phyloP scores from a whole-genome alignment of 192 early-diverging fungal genomes.

The Rhizophagus sp. region DNA sequence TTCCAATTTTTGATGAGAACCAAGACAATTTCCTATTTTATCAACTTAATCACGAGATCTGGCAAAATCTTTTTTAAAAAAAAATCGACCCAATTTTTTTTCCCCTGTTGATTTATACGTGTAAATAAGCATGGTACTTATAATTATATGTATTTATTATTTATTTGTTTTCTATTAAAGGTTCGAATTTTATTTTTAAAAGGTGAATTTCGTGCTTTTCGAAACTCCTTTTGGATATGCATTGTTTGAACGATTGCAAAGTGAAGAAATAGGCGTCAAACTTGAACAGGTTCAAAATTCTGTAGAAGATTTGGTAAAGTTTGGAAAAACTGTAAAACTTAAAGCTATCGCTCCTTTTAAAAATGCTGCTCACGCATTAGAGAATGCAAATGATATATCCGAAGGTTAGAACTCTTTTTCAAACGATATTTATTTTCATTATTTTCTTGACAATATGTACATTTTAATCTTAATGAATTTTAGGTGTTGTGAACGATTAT shows the following conservation, averaged over 20 bases:
- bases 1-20: too few relatives aligned
- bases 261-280: conserved; percentile 95
- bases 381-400: conserved; percentile 97
- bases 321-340: conserved; percentile 88
- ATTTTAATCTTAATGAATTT: neutral
- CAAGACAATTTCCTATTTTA: too few relatives aligned
- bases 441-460: neutral
- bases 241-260: conserved; percentile 90
- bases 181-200: neutral
- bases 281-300: conserved; percentile 84
- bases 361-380: conserved; percentile 93
- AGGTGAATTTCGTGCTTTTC: conserved; percentile 68
- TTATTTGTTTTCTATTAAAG: neutral
- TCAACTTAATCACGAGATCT: too few relatives aligned
- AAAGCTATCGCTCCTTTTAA: conserved; percentile 98
- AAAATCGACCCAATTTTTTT: too few relatives aligned
- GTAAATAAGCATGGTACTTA: neutral
- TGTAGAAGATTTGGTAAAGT: conserved; percentile 83
- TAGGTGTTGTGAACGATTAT: conserved; percentile 83
- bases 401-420: conserved; percentile 67
- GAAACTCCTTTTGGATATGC: conserved; percentile 97
- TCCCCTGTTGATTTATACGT: too few relatives aligned
- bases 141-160: too few relatives aligned
- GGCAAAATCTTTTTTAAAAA: too few relatives aligned
- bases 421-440: neutral